Evolutionary conservation across 257 asterid species (phyloP).

Genomic region (Handroanthus guayacan): DNA sequence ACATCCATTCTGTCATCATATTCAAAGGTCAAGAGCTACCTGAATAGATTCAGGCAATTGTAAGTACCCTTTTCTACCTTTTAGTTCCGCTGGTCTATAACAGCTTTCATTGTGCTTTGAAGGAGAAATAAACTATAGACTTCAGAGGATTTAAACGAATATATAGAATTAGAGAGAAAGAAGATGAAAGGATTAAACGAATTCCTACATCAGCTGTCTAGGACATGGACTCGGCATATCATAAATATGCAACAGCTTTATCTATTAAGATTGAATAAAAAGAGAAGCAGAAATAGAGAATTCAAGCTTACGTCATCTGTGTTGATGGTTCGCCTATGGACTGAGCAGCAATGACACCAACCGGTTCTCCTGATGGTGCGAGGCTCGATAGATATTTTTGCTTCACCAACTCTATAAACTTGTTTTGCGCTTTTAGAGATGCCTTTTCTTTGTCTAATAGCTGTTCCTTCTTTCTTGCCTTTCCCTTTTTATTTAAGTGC

Average conservation of each 20-base stretch:
- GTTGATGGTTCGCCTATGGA: conserved; percentile 99
- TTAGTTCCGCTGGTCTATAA: background rate
- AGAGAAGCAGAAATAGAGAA: conserved; percentile 29
- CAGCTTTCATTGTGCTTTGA: background rate
- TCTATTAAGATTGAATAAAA: conserved; percentile 19
- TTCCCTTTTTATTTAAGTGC: conserved; percentile 34
- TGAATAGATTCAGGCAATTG: background rate
- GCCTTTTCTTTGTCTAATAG: conserved; percentile 36
- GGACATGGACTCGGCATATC: background rate
- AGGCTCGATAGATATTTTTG: conserved; percentile 91
- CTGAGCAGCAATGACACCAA: conserved; percentile 98
- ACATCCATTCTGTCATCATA: background rate
- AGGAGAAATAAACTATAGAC: conserved; percentile 7
- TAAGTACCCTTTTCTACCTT: background rate
- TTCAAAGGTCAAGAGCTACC: background rate
- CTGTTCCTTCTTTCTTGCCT: conserved; percentile 43
- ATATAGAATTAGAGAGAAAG: background rate
- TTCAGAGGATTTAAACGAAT: background rate
- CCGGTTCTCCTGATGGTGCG: conserved; percentile 93
- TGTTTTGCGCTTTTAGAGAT: conserved; percentile 44
- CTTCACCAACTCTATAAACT: conserved; percentile 65
- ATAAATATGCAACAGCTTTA: background rate
- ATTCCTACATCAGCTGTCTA: background rate
- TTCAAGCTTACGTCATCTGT: conserved; percentile 90
- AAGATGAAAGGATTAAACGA: conserved; percentile 7